Evolutionary conservation across 2,329 filamentous ascomycete genomes (phyloP).

Genomic region (Grosmannia penicillata): DNA sequence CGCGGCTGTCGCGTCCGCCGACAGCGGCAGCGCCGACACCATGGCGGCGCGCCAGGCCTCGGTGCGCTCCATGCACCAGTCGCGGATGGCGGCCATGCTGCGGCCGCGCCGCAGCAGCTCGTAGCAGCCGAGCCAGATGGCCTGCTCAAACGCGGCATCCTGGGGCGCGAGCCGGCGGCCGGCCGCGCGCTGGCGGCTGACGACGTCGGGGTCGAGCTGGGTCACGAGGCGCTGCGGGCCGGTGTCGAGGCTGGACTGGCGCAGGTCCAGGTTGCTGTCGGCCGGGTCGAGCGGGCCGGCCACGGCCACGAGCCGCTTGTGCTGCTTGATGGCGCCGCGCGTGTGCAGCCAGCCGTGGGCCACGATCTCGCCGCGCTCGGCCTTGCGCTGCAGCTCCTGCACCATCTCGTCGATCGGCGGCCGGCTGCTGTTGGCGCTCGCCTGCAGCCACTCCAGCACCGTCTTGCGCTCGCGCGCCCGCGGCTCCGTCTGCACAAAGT

Average conservation of each 20-base stretch:
- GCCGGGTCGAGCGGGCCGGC: slow-evolving; percentile 49
- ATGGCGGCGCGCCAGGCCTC: slow-evolving; percentile 83
- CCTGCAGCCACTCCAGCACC: slow-evolving; percentile 76
- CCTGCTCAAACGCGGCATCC: slow-evolving; percentile 78
- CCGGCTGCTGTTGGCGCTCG: slow-evolving; percentile 53
- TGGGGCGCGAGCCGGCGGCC: slow-evolving; percentile 58
- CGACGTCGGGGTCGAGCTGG: slow-evolving; percentile 82
- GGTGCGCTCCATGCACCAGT: slow-evolving; percentile 75
- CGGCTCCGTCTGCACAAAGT: slow-evolving; percentile 60
- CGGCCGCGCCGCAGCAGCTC: slow-evolving; percentile 82
- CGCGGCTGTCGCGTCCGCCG: slow-evolving; percentile 26
- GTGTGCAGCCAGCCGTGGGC: slow-evolving; percentile 88
- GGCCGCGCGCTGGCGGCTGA: slow-evolving; percentile 62
- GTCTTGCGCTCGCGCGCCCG: slow-evolving; percentile 64
- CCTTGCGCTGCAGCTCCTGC: slow-evolving; percentile 58
- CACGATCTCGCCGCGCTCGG: slow-evolving; percentile 68
- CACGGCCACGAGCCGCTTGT: slow-evolving; percentile 64
- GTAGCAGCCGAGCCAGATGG: slow-evolving; percentile 89
- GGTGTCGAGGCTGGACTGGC: slow-evolving; percentile 39
- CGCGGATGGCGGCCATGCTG: slow-evolving; percentile 55
- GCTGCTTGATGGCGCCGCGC: slow-evolving; percentile 73
- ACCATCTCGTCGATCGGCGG: slow-evolving; percentile 64
- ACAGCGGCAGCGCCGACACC: slow-evolving; percentile 57
- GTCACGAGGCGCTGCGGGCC: slow-evolving; percentile 55
- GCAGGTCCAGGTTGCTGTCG: slow-evolving; percentile 38